Base-by-base conservation (phyloP, 805 yeast genomes). In the Candida morakotiae region DNA sequence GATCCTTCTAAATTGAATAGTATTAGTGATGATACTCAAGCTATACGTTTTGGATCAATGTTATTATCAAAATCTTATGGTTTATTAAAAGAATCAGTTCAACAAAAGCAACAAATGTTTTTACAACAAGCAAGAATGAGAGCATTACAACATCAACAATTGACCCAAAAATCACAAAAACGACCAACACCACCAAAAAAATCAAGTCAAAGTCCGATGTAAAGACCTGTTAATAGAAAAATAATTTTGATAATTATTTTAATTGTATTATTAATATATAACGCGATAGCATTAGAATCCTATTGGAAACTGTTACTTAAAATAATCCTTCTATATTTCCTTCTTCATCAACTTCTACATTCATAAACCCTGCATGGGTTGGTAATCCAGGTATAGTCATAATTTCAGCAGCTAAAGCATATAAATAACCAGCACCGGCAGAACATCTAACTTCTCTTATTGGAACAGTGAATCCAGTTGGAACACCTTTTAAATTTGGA, bases 371-470 rank as follows among this genome's bases (percentile, higher is more conserved):
- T 50, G 94, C 84, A 59, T 86, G 89, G 8, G 98, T 91, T 39
- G 97, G 94, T 56, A 91, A 71, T 43, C 98, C 98, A 19, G 98
- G 98, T 51, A 91, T 89, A 19, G 98, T 91, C 82, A 84, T 88
- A 53, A 91, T 91, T 64, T 91, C 95, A 39, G 95, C 97, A 13
- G 97, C 97, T 51, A 91, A 73, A 1, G 98, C 98, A 56, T 91
- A 93, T 57, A 91, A 73, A 65, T 91, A 91, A 8, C 97, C 97
- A 33, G 97, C 98, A 63, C 98, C 98, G 39, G 87, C 86, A 25
- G 95, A 83, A 28, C 91, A 89, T 64, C 95, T 83, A 46, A 91
- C 86, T 52, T 91, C 98, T 60, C 95, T 78, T 51, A 91, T 87
- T 35, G 98, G 98, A 60, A 91, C 85, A 13, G 79, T 84, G 71